Evolutionary conservation across 2,329 filamentous ascomycete genomes (phyloP).

Genomic region (Botrytis tulipae): DNA sequence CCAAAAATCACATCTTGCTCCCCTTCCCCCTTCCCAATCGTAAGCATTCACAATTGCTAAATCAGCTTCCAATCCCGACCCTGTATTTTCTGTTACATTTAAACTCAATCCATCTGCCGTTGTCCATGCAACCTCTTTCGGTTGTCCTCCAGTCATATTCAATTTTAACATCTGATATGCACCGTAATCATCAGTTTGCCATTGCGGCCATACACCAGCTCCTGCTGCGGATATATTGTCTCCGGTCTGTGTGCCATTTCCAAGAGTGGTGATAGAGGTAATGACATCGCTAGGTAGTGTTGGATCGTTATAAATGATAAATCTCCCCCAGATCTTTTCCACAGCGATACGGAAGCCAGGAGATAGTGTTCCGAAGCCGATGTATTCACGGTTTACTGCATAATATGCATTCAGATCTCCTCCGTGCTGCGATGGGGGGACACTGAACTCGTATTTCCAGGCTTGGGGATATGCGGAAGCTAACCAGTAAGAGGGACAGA

Average conservation of each 20-base stretch:
- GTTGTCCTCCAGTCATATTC: constrained; percentile 16
- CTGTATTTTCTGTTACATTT: background rate
- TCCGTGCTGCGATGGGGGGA: constrained; percentile 41
- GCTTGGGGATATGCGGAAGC: constrained; percentile 43
- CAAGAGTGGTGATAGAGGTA: background rate
- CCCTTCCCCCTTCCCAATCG: constrained; percentile 26
- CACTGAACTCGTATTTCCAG: constrained; percentile 48
- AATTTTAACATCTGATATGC: constrained; percentile 12
- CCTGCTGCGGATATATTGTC: background rate
- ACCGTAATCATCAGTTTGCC: background rate
- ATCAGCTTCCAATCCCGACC: constrained; percentile 13
- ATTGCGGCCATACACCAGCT: background rate
- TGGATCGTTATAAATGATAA: constrained; percentile 19
- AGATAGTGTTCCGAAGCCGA: constrained; percentile 19
- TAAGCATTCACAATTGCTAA: constrained; percentile 27
- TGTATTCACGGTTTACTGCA: constrained; percentile 27
- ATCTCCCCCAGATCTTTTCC: constrained; percentile 26
- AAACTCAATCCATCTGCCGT: constrained; percentile 8
- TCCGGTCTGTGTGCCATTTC: background rate
- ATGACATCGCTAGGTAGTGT: background rate
- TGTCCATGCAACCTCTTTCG: background rate
- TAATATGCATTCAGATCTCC: constrained; percentile 40
- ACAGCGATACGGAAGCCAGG: constrained; percentile 22
- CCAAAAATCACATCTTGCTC: constrained; percentile 27
- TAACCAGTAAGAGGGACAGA: constrained; percentile 54